Percentiles rank a stretch among this genome's conserved stretches.
Evolutionary conservation across 305 asterid genomes (phyloP).

Genomic region (Fraxinus sp.): DNA sequence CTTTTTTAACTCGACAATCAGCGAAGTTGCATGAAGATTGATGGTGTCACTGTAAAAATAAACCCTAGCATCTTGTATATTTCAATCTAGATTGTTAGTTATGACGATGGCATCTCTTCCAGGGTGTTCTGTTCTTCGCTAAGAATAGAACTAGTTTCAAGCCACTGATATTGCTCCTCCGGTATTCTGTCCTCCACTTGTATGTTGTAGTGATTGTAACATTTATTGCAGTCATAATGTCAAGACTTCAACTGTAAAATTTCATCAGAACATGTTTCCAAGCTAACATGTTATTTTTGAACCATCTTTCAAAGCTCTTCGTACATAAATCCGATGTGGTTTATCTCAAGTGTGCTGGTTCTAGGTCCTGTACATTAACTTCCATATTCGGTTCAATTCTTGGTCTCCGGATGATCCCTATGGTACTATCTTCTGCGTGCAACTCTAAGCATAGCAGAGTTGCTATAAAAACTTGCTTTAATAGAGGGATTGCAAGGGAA

Average conservation of each 20-base stretch:
- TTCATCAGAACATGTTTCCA: neutral
- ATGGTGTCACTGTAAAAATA: neutral
- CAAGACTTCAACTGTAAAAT: neutral
- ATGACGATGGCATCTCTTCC: neutral
- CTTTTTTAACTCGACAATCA: too few relatives aligned
- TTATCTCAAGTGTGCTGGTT: neutral
- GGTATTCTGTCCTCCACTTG: neutral
- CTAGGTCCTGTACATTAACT: neutral
- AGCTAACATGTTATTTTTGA: neutral
- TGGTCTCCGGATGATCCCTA: neutral
- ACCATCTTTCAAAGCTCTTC: neutral
- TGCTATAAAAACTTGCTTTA: neutral
- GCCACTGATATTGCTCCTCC: neutral
- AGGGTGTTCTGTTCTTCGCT: neutral
- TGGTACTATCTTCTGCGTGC: neutral
- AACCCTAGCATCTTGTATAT: neutral
- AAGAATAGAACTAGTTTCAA: neutral
- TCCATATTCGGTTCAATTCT: neutral
- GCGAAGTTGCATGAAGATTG: neutral
- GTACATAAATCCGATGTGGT: neutral
- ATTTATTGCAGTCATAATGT: neutral
- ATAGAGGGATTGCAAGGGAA: neutral
- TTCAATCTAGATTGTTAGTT: neutral
- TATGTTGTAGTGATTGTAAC: neutral
- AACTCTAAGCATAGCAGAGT: neutral